Evolutionary conservation across 1,139 yeast species (phyloP).

Genomic region (Nakaseomyces bracarensis): DNA sequence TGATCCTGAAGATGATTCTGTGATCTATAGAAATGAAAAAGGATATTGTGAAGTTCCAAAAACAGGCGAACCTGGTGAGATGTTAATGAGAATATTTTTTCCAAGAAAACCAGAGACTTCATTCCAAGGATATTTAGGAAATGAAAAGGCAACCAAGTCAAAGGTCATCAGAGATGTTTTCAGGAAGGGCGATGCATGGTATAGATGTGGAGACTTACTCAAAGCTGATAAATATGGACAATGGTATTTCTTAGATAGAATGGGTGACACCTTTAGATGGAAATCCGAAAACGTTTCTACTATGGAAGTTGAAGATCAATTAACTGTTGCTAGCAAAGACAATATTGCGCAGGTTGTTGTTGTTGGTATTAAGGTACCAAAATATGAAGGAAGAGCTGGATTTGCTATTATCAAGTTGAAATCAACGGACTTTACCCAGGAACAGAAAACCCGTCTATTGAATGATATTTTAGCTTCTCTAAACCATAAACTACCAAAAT

Average conservation of each 20-base stretch:
- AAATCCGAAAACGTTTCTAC: constrained; percentile 94
- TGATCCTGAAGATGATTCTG: constrained; percentile 74
- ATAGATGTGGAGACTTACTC: constrained; percentile 80
- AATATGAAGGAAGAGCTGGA: constrained; percentile 94
- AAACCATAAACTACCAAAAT: constrained; percentile 56
- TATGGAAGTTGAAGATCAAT: constrained; percentile 84
- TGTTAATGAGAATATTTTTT: constrained; percentile 64
- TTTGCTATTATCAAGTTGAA: constrained; percentile 65
- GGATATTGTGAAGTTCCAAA: constrained; percentile 52
- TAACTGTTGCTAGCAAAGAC: constrained; percentile 34
- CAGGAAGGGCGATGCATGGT: constrained; percentile 84
- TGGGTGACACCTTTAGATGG: constrained; percentile 97
- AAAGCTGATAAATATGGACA: constrained; percentile 60
- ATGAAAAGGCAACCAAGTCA: constrained; percentile 67
- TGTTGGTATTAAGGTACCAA: constrained; percentile 80
- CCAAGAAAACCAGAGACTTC: constrained; percentile 58
- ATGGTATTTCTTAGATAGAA: constrained; percentile 79
- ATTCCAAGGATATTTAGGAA: constrained; percentile 86
- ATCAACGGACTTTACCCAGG: constrained; percentile 31
- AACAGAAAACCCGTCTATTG: constrained; percentile 32
- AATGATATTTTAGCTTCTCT: constrained; percentile 38
- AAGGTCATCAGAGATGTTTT: constrained; percentile 69
- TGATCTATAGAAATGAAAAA: constrained; percentile 58
- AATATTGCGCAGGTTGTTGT: constrained; percentile 64
- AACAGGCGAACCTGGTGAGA: constrained; percentile 74